phyloP scores from a whole-genome alignment of 1,139 yeast species.

The Yamadazyma oceani region DNA sequence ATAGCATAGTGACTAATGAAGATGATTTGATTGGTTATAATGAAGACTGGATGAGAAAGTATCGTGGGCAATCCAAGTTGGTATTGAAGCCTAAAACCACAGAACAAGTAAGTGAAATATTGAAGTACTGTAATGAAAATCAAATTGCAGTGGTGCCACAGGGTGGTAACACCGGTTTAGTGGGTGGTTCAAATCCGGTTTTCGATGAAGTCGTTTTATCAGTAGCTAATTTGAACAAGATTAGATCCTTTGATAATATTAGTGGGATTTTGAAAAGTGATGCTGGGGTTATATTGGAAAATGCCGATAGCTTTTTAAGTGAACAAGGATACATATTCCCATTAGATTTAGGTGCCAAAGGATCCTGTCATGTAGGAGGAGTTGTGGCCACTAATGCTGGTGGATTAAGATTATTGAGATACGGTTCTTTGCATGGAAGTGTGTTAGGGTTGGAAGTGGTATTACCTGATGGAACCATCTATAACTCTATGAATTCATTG shows the following conservation, averaged over 20 bases:
- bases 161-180: slow-evolving; percentile 96
- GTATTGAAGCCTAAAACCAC: slow-evolving; percentile 85
- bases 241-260: slow-evolving; percentile 77
- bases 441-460: slow-evolving; percentile 93
- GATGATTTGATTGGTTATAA: slow-evolving; percentile 74
- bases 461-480: slow-evolving; percentile 82
- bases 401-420: slow-evolving; percentile 82
- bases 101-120: slow-evolving; percentile 72
- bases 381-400: slow-evolving; percentile 97
- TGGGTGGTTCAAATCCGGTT: slow-evolving; percentile 92
- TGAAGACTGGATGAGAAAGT: slow-evolving; percentile 97
- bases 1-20: slow-evolving; percentile 49
- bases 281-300: slow-evolving; percentile 87
- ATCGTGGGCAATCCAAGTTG: slow-evolving; percentile 79
- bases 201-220: slow-evolving; percentile 87
- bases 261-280: slow-evolving; percentile 88
- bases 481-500: slow-evolving; percentile 76
- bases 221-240: slow-evolving; percentile 67
- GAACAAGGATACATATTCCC: slow-evolving; percentile 91
- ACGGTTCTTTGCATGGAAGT: slow-evolving; percentile 91
- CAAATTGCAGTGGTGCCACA: slow-evolving; percentile 90
- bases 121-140: slow-evolving; percentile 79
- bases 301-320: slow-evolving; percentile 75
- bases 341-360: slow-evolving; percentile 93
- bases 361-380: slow-evolving; percentile 96